Percentiles rank a stretch among this genome's conserved stretches.
These are phyloP conservation scores for Amesomyces nigricolor DNA, from an alignment of 2,329 filamentous ascomycete genomes.

Conservation along the genomic window DNA sequence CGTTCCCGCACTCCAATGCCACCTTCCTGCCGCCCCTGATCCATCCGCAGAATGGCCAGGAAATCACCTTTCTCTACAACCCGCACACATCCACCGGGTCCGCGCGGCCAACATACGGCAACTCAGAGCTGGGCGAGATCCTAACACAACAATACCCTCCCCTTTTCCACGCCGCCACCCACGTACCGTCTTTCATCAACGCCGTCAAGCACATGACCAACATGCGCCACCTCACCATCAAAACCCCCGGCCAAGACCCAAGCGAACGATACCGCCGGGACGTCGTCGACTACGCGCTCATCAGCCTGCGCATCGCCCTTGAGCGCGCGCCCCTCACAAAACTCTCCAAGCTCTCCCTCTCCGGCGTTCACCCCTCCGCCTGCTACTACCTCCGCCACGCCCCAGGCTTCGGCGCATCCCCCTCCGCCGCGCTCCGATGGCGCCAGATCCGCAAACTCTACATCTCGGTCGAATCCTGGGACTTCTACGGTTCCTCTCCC, in stretches of 20 bases:
- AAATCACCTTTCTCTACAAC: slow-evolving; percentile 76
- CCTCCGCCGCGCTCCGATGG: slow-evolving; percentile 68
- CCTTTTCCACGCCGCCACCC: slow-evolving; percentile 82
- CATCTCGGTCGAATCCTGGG: slow-evolving; percentile 67
- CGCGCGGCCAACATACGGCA: slow-evolving; percentile 71
- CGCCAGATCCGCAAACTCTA: slow-evolving; percentile 68
- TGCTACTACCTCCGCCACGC: slow-evolving; percentile 72
- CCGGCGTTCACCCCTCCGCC: slow-evolving; percentile 67
- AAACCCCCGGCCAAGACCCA: slow-evolving; percentile 66
- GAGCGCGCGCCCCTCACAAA: slow-evolving; percentile 64
- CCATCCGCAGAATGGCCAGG: slow-evolving; percentile 68
- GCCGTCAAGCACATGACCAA: slow-evolving; percentile 64
- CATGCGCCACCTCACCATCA: slow-evolving; percentile 68
- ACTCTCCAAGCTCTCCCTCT: slow-evolving; percentile 65
- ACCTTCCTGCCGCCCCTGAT: slow-evolving; percentile 82
- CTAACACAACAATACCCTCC: slow-evolving; percentile 83
- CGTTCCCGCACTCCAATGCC: slow-evolving; percentile 67
- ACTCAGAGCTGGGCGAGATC: slow-evolving; percentile 70
- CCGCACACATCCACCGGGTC: slow-evolving; percentile 64
- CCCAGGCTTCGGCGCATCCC: slow-evolving; percentile 67
- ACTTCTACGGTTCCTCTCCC: slow-evolving; percentile 53
- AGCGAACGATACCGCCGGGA: slow-evolving; percentile 67
- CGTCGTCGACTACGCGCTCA: slow-evolving; percentile 82
- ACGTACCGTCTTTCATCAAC: slow-evolving; percentile 76
- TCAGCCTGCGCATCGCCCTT: slow-evolving; percentile 76